Evolutionary conservation across 2,329 filamentous ascomycete genomes (phyloP).

Genomic region (Curvularia verruculosa): DNA sequence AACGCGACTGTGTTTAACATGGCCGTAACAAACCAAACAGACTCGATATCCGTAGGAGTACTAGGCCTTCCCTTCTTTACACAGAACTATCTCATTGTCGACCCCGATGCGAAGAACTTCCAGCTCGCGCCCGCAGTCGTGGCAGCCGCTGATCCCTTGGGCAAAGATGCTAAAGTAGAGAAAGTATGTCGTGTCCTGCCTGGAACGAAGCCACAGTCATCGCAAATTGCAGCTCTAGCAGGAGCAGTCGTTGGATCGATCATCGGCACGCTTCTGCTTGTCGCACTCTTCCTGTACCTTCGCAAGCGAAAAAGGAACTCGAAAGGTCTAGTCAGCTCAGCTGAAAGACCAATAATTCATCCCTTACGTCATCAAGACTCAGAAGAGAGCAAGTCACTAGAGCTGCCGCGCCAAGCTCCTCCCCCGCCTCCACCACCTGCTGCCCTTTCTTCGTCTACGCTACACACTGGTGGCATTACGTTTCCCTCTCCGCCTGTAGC

Average conservation of each 20-base stretch:
- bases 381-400: constrained; percentile 16
- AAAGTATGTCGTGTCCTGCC: constrained; percentile 22
- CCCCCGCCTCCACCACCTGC: not conserved
- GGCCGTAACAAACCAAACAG: constrained; percentile 25
- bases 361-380: constrained; percentile 6
- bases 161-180: constrained; percentile 21
- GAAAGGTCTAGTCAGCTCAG: constrained; percentile 6
- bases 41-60: constrained; percentile 10
- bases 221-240: constrained; percentile 13
- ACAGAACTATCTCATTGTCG: constrained; percentile 27
- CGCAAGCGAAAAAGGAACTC: constrained; percentile 11
- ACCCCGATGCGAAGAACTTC: constrained; percentile 25
- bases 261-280: constrained; percentile 17
- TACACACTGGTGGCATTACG: constrained; percentile 5
- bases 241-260: constrained; percentile 15
- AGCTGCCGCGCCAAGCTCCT: constrained; percentile 16
- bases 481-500: constrained; percentile 13
- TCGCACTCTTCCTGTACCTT: constrained; percentile 12
- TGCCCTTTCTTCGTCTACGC: constrained; percentile 1
- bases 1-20: constrained; percentile 26
- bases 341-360: constrained; percentile 7
- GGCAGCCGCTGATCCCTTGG: constrained; percentile 19
- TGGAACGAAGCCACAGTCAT: constrained; percentile 8
- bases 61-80: constrained; percentile 27
- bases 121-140: constrained; percentile 24